These are phyloP conservation scores for Lithohypha guttulata DNA, from an alignment of 2,329 filamentous ascomycete genomes.

Conservation along the genomic window DNA sequence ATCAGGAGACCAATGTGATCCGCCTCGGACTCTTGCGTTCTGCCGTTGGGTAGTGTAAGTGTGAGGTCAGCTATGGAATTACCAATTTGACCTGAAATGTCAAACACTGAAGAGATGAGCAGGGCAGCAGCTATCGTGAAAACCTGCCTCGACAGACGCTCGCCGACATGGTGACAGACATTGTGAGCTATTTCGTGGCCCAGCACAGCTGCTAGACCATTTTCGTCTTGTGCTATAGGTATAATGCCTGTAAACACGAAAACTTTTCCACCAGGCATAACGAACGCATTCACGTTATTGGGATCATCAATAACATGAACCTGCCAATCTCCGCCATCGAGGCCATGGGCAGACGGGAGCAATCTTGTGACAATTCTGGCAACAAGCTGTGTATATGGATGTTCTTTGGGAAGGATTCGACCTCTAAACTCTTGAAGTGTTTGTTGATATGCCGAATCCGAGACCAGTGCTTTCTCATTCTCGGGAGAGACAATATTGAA, in stretches of 20 bases:
- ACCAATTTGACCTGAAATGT: slow-evolving; percentile 30
- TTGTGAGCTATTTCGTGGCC: slow-evolving; percentile 57
- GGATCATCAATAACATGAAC: slow-evolving; percentile 48
- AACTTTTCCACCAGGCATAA: slow-evolving; percentile 53
- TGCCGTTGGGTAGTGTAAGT: slow-evolving; percentile 43
- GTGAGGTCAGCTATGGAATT: slow-evolving; percentile 38
- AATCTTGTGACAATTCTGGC: slow-evolving; percentile 43
- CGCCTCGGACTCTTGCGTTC: slow-evolving; percentile 50
- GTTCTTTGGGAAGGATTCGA: slow-evolving; percentile 39
- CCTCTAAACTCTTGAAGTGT: slow-evolving; percentile 37
- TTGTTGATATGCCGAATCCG: slow-evolving; percentile 36
- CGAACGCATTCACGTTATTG: slow-evolving; percentile 48
- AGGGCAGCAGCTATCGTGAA: slow-evolving; percentile 26
- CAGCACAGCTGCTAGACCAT: slow-evolving; percentile 50
- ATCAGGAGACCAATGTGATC: slow-evolving; percentile 52
- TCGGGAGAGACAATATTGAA: slow-evolving; percentile 46
- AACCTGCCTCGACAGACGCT: slow-evolving; percentile 40
- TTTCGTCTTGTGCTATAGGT: slow-evolving; percentile 44
- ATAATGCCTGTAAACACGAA: slow-evolving; percentile 55
- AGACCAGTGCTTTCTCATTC: slow-evolving; percentile 34
- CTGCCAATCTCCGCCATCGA: slow-evolving; percentile 40
- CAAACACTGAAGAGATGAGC: slow-evolving; percentile 28
- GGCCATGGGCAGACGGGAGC: slow-evolving; percentile 40
- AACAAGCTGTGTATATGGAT: slow-evolving; percentile 40
- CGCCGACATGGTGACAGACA: slow-evolving; percentile 45